Base-by-base conservation (phyloP, 768 basidiomycete species). In the Serendipita sp. region DNA sequence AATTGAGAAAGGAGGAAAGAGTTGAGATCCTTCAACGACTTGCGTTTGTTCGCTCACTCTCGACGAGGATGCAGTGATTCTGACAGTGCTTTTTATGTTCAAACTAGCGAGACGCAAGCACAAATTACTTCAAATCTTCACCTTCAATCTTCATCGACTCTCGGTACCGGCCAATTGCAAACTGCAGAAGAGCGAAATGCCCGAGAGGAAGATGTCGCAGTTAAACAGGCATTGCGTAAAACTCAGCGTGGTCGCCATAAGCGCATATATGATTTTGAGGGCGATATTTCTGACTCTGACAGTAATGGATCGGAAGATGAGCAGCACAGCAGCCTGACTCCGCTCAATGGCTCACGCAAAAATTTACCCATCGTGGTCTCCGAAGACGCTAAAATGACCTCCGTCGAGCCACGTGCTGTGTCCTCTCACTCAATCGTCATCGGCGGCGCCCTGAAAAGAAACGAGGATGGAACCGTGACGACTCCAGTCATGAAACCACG, bases 1-100 rank as follows among this genome's bases (percentile, higher is more conserved):
- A 94, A 74, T 75, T 95, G 55, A 91, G 87, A 74, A 90, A 92
- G 72, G 93, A 96, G 70, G 90, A 91, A 66, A 82, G 92, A 50
- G 70, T 82, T 3, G 72, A 78, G 18, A 78, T 96, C 13, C 84
- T 95, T 63, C 82, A 89, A 67, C 91, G 88, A 72, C 77, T 96
- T 66, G 80, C 84, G 92, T 92, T 75, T 66, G 84, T 81, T 37
- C 16, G 45, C 36, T 18, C 15, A 36, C 44, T 55, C 10, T 27
- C 64, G 31, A 33, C 36, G 29, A 33, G 29, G 29, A 64, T 62
- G 29, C 11, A 44, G 55, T 40, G 6, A 40, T 40, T 40, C 13
- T 13, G 13, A 6, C 40, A 23, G 23, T 40, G 40, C 5, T 6
- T 40, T 40, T 40, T 5, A 13, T 40, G 5, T 40, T 43, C 62